Evolutionary conservation across 169 alveolate genomes (phyloP).

Genomic region (Plasmodium sp.): DNA sequence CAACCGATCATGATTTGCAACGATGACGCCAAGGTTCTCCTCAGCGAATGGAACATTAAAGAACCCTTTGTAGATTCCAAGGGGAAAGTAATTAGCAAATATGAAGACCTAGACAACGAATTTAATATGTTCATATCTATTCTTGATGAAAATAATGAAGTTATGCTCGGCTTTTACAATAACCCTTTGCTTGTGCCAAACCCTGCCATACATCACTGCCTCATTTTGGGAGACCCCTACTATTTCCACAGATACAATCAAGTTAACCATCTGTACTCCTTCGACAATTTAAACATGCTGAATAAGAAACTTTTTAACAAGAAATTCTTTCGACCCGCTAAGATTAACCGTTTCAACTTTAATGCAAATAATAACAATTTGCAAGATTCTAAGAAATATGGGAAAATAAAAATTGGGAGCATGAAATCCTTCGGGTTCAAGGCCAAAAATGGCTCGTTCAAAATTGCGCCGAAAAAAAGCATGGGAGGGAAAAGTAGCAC

Average conservation of each 20-base stretch:
- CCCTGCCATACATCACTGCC: constrained; percentile 82
- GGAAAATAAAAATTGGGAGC: background rate
- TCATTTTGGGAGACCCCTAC: constrained; percentile 39
- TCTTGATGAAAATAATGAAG: constrained; percentile 67
- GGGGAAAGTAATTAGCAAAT: constrained; percentile 78
- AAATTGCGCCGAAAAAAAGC: background rate
- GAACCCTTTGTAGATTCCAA: constrained; percentile 81
- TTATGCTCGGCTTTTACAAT: constrained; percentile 80
- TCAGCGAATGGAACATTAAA: constrained; percentile 79
- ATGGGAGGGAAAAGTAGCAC: background rate
- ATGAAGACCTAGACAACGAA: constrained; percentile 40
- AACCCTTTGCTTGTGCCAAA: constrained; percentile 84
- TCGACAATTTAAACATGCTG: background rate
- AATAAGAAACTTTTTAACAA: background rate
- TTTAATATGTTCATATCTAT: constrained; percentile 67
- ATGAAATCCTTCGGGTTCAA: background rate
- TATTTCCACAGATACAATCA: constrained; percentile 50
- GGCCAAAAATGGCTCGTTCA: background rate
- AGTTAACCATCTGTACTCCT: constrained; percentile 17
- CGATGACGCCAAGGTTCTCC: constrained; percentile 80
- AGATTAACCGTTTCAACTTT: background rate
- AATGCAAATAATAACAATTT: background rate
- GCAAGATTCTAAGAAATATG: background rate
- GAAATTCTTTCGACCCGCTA: background rate
- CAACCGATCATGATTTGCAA: constrained; percentile 85